A percentile compares a stretch with the other conserved stretches of the same genome.
These are phyloP conservation scores for Desmodesmus armatus DNA, from an alignment of 139 green algal species.

Conservation along the genomic window DNA sequence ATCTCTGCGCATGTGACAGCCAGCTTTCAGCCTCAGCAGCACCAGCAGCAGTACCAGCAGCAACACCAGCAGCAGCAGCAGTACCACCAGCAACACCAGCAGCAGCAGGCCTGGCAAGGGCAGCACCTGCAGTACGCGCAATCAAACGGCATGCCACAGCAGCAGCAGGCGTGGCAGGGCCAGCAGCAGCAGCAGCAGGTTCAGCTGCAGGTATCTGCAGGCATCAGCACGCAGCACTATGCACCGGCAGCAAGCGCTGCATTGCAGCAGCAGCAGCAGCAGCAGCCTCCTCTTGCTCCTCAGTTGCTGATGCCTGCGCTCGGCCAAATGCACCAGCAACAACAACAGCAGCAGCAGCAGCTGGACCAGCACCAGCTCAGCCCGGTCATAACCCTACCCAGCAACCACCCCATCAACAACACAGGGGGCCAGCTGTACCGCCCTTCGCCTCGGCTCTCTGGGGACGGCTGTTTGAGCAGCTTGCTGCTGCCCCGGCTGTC, in stretches of 20 bases:
- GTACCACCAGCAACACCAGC: not conserved
- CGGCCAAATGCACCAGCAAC: not conserved
- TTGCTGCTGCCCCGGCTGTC: too few relatives aligned
- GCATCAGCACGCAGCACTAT: not conserved
- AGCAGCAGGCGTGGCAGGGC: not conserved
- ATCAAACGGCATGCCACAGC: not conserved
- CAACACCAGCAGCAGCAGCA: not conserved
- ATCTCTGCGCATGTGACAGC: not conserved
- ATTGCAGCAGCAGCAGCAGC: not conserved
- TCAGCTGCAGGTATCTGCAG: not conserved
- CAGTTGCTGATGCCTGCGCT: not conserved
- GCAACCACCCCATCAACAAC: too few relatives aligned
- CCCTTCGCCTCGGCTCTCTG: too few relatives aligned
- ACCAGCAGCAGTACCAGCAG: not conserved
- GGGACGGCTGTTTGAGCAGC: too few relatives aligned
- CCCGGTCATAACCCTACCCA: too few relatives aligned
- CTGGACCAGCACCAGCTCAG: not conserved
- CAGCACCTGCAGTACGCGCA: not conserved
- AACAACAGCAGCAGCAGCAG: constrained; percentile 18
- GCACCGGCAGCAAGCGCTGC: too few relatives aligned
- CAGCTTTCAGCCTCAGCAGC: not conserved
- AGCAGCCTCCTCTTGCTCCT: not conserved
- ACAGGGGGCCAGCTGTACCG: too few relatives aligned
- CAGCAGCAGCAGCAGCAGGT: not conserved
- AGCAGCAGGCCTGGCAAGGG: not conserved